Percentiles rank a stretch among this genome's conserved stretches.
These are phyloP conservation scores for Rubroboletus pulcherrimus DNA, from an alignment of 768 basidiomycete species.

Conservation along the genomic window DNA sequence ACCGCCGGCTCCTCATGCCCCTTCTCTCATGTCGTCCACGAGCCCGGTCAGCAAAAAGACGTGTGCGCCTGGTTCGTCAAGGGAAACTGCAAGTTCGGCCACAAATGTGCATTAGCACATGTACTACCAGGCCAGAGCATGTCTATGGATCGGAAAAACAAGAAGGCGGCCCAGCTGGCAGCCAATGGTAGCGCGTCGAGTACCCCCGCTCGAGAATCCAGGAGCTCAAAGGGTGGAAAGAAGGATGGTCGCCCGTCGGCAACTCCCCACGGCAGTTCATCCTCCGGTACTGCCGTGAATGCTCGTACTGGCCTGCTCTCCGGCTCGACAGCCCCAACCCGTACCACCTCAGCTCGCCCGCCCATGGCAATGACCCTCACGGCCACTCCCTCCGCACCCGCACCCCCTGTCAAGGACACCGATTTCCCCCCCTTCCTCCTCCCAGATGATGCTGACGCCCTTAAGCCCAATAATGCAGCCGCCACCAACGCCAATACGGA, in stretches of 20 bases:
- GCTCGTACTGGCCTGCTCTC: conserved; percentile 30
- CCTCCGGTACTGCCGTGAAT: conserved; percentile 7
- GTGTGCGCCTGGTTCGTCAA: conserved; percentile 90
- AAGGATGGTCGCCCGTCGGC: conserved; percentile 31
- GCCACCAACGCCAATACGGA: conserved; percentile 6
- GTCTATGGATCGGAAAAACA: conserved; percentile 97
- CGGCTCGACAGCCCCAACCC: conserved; percentile 70
- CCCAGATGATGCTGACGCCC: conserved; percentile 51
- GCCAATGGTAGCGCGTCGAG: conserved; percentile 42
- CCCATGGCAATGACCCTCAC: conserved; percentile 68
- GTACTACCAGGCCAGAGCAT: conserved; percentile 90
- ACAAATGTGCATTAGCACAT: conserved; percentile 90
- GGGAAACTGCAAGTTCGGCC: conserved; percentile 81
- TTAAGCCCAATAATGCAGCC: not conserved
- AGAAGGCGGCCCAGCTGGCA: conserved; percentile 79
- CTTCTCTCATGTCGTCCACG: conserved; percentile 79
- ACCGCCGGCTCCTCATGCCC: conserved; percentile 92
- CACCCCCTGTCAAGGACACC: conserved; percentile 70
- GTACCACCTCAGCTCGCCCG: conserved; percentile 47
- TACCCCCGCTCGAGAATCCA: conserved; percentile 29
- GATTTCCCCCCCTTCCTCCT: conserved; percentile 68
- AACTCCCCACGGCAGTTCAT: conserved; percentile 12
- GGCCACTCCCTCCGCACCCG: conserved; percentile 73
- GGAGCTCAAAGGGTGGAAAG: conserved; percentile 35
- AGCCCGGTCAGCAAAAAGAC: conserved; percentile 78